Percentiles rank a stretch among this genome's conserved stretches.
These are phyloP conservation scores for Besnoitia besnoiti DNA, from an alignment of 169 alveolate genomes.

Conservation along the genomic window DNA sequence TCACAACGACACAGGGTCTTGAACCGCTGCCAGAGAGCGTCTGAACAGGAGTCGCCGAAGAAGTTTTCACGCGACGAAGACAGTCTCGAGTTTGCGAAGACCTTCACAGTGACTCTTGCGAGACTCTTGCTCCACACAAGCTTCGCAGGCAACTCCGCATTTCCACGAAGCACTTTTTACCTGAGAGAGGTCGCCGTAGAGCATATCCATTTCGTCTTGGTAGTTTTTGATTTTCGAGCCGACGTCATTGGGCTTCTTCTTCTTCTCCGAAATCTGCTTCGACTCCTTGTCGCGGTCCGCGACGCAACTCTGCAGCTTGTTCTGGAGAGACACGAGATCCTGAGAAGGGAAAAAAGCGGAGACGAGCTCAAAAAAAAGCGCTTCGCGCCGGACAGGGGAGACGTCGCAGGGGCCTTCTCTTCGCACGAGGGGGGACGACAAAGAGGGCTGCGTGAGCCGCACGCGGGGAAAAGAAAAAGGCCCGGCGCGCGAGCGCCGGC, in stretches of 20 bases:
- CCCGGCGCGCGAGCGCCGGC: background rate
- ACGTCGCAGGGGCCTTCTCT: background rate
- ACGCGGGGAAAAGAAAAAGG: background rate
- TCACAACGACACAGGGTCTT: too few species aligned
- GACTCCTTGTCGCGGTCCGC: slow-evolving; percentile 21
- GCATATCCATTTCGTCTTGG: slow-evolving; percentile 41
- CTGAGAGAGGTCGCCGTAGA: slow-evolving; percentile 41
- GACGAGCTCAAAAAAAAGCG: background rate
- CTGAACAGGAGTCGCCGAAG: background rate
- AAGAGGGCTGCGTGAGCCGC: too few species aligned
- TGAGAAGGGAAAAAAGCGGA: background rate
- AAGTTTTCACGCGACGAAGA: background rate
- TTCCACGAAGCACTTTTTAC: too few species aligned
- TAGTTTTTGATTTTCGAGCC: slow-evolving; percentile 21
- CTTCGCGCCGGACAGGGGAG: too few species aligned
- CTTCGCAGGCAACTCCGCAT: background rate
- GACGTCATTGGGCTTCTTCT: slow-evolving; percentile 53
- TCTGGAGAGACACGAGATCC: slow-evolving; percentile 47
- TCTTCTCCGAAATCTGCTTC: slow-evolving; percentile 38
- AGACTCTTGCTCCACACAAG: background rate
- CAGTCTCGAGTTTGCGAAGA: background rate
- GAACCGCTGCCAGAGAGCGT: too few species aligned
- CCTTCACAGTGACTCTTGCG: background rate
- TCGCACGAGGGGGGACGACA: background rate
- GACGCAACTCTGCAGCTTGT: background rate